Evolutionary conservation across 192 early-diverging fungal genomes (phyloP), one percentile per base, ranked within the genome.

Genomic region (Entophlyctis helioformis): DNA sequence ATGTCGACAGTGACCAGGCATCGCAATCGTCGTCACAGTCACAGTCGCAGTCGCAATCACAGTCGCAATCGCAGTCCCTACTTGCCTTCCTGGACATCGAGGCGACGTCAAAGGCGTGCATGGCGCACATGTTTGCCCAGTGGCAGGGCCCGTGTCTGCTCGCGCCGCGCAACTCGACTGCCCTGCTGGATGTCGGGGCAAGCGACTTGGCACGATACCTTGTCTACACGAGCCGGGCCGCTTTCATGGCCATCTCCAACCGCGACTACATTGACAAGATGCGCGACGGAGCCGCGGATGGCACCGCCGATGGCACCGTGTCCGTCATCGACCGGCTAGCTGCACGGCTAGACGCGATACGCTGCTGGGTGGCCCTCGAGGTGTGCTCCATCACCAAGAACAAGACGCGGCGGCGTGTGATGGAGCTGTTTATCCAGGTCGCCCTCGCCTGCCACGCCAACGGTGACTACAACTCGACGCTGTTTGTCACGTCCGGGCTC

Each of bases 381-480:
- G 62, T 74, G n/a, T 56, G 66, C 34, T 62, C 53, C 27, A 26
- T 53, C 9, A 54, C 47, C 19, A 41, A 43, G 12, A 35, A 53
- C 15, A 74, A 74, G 46, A 44, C 31, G 0, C 29, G 72, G 22
- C 54, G 57, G 16, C 35, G 48, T 24, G 35, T 74, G 22, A 54
- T 74, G 29, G 59, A 61, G 15, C 63, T 66, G 45, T 74, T 74
- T 32, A 74, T 74, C 37, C 62, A 67, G 13, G 56, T 68, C 15
- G 72, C 72, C n/a, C 24, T 26, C 18, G 28, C 44, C 42, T 32
- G 46, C 37, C 44, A 32, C 19, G 33, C 38, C 23, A 37, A 35
- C 53, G 76, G 75, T 49, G 84, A 86, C 54, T 76, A 79, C 47
- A 78, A 85, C 48, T 80, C 78, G 12, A 31, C 65, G 6, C 70